phyloP scores from a whole-genome alignment of 176 grass and related monocot genomes.

The Calamus simplicifolius region DNA sequence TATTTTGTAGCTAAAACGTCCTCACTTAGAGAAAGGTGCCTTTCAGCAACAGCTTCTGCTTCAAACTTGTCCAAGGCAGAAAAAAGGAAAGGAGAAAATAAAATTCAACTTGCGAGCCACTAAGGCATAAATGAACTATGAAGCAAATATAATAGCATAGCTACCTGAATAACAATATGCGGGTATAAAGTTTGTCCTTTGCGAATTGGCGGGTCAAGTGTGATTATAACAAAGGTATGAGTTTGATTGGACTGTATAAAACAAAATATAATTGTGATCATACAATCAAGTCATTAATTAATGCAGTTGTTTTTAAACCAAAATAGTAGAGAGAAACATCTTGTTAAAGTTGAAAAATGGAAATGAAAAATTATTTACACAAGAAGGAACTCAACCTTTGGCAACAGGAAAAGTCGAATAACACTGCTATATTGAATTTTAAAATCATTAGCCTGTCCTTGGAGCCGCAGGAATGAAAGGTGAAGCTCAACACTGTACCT shows the following conservation, averaged over 20 bases:
- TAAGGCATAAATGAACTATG: no score
- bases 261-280: conserved; percentile 4
- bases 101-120: no score
- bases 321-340: no score
- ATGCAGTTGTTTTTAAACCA: no score
- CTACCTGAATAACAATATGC: conserved; percentile 97
- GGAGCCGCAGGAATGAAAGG: conserved; percentile 69
- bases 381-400: conserved; percentile 59
- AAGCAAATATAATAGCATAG: no score
- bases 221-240: conserved; percentile 90
- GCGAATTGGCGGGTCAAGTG: conserved; percentile 91
- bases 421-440: conserved; percentile 97
- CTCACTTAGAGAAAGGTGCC: conserved; percentile 41
- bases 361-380: background rate
- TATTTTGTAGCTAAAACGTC: conserved; percentile 72
- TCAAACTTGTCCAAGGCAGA: conserved; percentile 54
- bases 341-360: no score
- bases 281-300: no score
- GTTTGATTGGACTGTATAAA: conserved; percentile 67
- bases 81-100: conserved; percentile 5
- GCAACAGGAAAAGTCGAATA: conserved; percentile 78
- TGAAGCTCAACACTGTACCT: conserved; percentile 88
- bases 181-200: conserved; percentile 95
- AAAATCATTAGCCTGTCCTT: conserved; percentile 97
- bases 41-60: conserved; percentile 54